These are phyloP conservation scores for Nymphaea colorata DNA, from an alignment of 164 flowering plant genomes.

Conservation along the genomic window DNA sequence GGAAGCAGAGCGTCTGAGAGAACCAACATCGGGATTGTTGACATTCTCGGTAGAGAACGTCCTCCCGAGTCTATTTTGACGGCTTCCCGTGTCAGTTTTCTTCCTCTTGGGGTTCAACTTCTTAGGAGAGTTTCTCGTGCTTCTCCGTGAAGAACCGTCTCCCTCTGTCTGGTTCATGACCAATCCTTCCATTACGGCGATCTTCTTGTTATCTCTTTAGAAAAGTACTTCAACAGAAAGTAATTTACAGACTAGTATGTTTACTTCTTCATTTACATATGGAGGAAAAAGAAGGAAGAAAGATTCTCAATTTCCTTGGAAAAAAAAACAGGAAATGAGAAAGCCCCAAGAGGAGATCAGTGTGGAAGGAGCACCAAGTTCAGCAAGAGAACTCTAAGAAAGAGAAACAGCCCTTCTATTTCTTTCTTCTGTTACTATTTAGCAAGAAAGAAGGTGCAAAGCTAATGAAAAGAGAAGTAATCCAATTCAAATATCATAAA, in stretches of 20 bases:
- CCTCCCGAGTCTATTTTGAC: not conserved
- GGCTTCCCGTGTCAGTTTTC: not conserved
- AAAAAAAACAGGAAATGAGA: not conserved
- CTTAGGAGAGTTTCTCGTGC: not conserved
- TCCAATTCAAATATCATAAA: not conserved
- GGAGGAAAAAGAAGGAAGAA: not conserved
- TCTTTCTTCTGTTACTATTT: too few relatives aligned
- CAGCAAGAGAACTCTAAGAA: not conserved
- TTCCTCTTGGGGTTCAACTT: not conserved
- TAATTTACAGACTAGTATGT: too few relatives aligned
- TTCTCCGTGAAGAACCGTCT: not conserved
- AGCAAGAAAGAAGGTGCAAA: not conserved
- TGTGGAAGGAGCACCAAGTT: not conserved
- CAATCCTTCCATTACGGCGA: not conserved
- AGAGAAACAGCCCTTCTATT: not conserved
- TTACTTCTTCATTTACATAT: too few relatives aligned
- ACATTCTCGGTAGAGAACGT: not conserved
- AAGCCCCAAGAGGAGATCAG: not conserved
- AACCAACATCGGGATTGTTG: not conserved
- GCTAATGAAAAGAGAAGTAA: not conserved
- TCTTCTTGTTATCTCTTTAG: not conserved
- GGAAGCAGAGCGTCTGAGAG: not conserved
- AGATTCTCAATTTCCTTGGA: not conserved
- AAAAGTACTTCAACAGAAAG: too few relatives aligned
- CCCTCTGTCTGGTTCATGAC: not conserved